Conservation (phyloP, 805 yeast genomes). For the Candida pseudoglaebosa region DNA sequence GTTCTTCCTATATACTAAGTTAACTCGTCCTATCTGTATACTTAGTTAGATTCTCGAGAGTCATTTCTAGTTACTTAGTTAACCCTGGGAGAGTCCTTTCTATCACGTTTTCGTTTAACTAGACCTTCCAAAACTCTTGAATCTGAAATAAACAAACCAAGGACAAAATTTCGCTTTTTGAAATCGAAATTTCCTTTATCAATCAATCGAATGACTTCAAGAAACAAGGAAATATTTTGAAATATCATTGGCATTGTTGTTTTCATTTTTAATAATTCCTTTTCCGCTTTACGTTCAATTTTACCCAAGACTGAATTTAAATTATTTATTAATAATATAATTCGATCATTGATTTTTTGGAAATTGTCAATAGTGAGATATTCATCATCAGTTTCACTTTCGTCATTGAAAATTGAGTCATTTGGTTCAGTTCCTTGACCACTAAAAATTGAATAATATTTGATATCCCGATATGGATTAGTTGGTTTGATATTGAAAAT, state of each 20-base stretch:
- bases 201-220: slow-evolving; percentile 46
- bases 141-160: slow-evolving; percentile 56
- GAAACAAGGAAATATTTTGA: slow-evolving; percentile 52
- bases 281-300: slow-evolving; percentile 53
- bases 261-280: slow-evolving; percentile 54
- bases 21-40: too few species aligned
- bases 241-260: slow-evolving; percentile 48
- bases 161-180: slow-evolving; percentile 58
- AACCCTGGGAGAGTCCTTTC: slow-evolving; percentile 18
- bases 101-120: slow-evolving; percentile 37
- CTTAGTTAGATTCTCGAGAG: too few species aligned
- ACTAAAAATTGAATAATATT: slow-evolving; percentile 23
- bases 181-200: slow-evolving; percentile 60
- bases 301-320: slow-evolving; percentile 41
- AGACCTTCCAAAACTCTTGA: slow-evolving; percentile 49
- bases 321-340: slow-evolving; percentile 42
- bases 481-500: slow-evolving; percentile 16
- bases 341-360: slow-evolving; percentile 17
- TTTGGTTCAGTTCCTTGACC: slow-evolving; percentile 7
- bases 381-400: slow-evolving; percentile 7
- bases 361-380: slow-evolving; percentile 5
- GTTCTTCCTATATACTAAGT: too few species aligned
- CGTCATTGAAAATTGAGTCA: slow-evolving; percentile 8
- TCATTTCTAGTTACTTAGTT: too few species aligned
- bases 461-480: slow-evolving; percentile 24